These are phyloP conservation scores for Trichoderma asperellum DNA, from an alignment of 2,329 filamentous ascomycete genomes.

Conservation along the genomic window DNA sequence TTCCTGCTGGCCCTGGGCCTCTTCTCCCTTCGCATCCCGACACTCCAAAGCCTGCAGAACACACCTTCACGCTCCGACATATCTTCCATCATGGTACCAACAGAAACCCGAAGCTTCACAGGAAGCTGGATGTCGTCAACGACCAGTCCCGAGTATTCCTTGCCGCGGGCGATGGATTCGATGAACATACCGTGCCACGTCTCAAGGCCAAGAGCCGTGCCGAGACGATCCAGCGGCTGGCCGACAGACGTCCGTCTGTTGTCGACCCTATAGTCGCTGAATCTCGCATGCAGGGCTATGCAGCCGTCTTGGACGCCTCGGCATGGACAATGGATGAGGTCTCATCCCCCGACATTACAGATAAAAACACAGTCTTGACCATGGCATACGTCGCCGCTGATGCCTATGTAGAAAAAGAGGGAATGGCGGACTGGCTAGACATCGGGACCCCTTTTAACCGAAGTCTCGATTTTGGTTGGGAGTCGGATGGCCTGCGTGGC, in stretches of 20 bases:
- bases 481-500: conserved; percentile 82
- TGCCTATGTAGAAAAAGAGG: conserved; percentile 78
- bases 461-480: conserved; percentile 90
- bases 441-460: conserved; percentile 80
- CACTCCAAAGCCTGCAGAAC: conserved; percentile 54
- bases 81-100: conserved; percentile 91
- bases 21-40: conserved; percentile 49
- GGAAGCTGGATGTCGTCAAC: conserved; percentile 69
- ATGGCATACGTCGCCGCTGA: conserved; percentile 88
- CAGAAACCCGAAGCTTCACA: conserved; percentile 75
- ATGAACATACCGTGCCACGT: conserved; percentile 54
- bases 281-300: conserved; percentile 69
- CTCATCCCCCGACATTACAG: conserved; percentile 76
- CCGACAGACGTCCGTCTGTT: conserved; percentile 73
- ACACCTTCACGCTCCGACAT: conserved; percentile 75
- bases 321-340: conserved; percentile 86
- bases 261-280: conserved; percentile 79
- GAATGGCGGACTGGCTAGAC: conserved; percentile 79
- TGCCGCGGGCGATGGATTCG: conserved; percentile 60
- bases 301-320: conserved; percentile 68
- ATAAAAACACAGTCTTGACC: conserved; percentile 81
- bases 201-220: conserved; percentile 67
- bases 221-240: conserved; percentile 76
- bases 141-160: conserved; percentile 62
- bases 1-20: conserved; percentile 46